Base-by-base conservation (phyloP, 495 filamentous ascomycete genomes). In the Schizothecium vesticola region DNA sequence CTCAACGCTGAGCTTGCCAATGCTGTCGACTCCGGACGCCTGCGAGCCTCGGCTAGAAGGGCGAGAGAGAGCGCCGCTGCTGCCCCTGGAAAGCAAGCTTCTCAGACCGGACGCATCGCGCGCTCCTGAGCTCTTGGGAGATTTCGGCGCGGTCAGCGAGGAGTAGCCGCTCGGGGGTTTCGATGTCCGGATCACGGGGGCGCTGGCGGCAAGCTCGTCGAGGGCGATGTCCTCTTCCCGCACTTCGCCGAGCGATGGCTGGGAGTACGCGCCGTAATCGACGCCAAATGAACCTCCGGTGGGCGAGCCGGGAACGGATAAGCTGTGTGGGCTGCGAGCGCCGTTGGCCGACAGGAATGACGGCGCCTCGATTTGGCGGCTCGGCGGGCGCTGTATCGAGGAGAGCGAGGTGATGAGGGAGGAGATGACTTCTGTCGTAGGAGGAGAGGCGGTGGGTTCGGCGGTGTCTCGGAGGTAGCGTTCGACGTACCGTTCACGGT, bases 401-500 rank as follows among this genome's bases (percentile, higher is more conserved):
- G 92, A 93, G 21, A 99, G 86, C 4, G 93, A 95, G 63, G 93
- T 94, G 77, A 99, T 96, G 63, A 99, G 84, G 55, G 91, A 93
- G 62, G 91, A 94, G 69, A 99, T 98, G 61, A 99, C 91, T 78
- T 96, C 93, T 26, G 95, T 92, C 16, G 93, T 95, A 2, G 91
- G 89, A 59, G 92, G 87, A 59, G 85, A 78, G 28, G 70, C 51
- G 6, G 75, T 63, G 24, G 59, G 51, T 10, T 55, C 31, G 21
- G 65, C 61, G 56, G 73, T 51, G 74, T 81, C 69, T 65, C 71
- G 70, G 26, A 66, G 68, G 56, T 72, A 71, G 62, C 66, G 69
- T 67, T 76, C 61, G 78, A 73, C 63, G 76, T 75, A 70, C 23
- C 68, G 66, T 9, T 74, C 61, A 9, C 74, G 73, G 51, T 77